Evolutionary conservation across 164 flowering plant species (phyloP).

Genomic region (Platanus orientalis): DNA sequence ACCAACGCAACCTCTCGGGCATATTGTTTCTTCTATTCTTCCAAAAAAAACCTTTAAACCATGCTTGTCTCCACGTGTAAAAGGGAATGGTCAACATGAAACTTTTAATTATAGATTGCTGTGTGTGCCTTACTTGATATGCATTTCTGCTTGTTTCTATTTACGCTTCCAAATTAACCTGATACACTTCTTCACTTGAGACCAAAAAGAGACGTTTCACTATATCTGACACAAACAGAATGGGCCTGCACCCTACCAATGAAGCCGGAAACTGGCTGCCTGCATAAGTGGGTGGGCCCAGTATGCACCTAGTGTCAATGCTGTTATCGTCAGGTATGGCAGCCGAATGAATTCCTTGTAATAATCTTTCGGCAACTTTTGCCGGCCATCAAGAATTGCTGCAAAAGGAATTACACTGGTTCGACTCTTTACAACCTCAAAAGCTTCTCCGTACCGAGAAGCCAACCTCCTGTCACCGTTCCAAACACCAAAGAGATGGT

Average conservation of each 20-base stretch:
- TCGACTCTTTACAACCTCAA: conserved; percentile 64
- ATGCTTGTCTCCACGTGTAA: too few species aligned
- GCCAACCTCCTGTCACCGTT: conserved; percentile 90
- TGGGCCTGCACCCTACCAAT: conserved; percentile 49
- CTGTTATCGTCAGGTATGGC: conserved; percentile 71
- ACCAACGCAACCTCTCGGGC: too few species aligned
- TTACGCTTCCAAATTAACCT: too few species aligned
- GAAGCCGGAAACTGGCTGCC: conserved; percentile 74
- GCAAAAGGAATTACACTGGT: conserved; percentile 92
- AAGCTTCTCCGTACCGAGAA: conserved; percentile 65
- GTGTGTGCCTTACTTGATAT: too few species aligned
- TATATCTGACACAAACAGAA: background rate
- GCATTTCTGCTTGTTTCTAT: too few species aligned
- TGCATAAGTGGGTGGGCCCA: conserved; percentile 88
- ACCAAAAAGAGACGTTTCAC: too few species aligned
- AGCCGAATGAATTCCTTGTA: conserved; percentile 74
- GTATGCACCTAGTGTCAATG: conserved; percentile 71
- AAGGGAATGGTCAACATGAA: too few species aligned
- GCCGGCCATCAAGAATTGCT: conserved; percentile 93
- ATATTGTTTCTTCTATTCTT: too few species aligned
- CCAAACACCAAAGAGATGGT: conserved; percentile 96
- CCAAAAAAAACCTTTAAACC: too few species aligned
- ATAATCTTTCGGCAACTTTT: conserved; percentile 75
- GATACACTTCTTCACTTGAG: too few species aligned
- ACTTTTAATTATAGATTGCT: too few species aligned